phyloP scores from a whole-genome alignment of 2,329 filamentous ascomycete species.

The Sporothrix protearum region DNA sequence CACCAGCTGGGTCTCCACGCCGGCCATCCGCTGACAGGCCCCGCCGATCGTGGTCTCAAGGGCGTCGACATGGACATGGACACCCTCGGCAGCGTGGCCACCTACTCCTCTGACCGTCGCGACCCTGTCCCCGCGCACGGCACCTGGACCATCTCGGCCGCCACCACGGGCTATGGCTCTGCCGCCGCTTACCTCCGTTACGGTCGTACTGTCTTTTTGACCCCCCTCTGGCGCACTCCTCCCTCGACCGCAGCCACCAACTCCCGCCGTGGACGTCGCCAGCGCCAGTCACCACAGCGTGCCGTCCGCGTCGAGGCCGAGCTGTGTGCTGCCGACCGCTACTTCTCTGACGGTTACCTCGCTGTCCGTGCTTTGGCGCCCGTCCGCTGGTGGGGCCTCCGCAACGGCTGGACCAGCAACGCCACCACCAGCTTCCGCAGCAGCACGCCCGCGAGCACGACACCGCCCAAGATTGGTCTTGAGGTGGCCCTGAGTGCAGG shows the following conservation, averaged over 20 bases:
- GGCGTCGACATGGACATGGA: conserved; percentile 39
- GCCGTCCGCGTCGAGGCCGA: conserved; percentile 43
- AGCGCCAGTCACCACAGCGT: conserved; percentile 13
- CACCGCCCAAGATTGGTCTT: conserved; percentile 43
- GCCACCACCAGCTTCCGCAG: conserved; percentile 19
- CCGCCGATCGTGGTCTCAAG: conserved; percentile 37
- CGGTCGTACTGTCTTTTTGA: conserved; percentile 36
- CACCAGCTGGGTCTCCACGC: conserved; percentile 35
- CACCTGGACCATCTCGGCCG: conserved; percentile 43
- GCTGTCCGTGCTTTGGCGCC: conserved; percentile 43
- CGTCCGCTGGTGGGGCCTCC: conserved; percentile 36
- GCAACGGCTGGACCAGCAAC: conserved; percentile 23
- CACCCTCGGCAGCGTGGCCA: conserved; percentile 13
- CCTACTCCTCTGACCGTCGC: background rate
- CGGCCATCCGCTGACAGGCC: conserved; percentile 35
- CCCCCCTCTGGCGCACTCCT: conserved; percentile 27
- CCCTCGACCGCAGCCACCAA: conserved; percentile 2
- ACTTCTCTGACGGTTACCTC: conserved; percentile 38
- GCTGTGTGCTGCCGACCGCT: conserved; percentile 39
- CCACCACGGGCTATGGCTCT: conserved; percentile 32
- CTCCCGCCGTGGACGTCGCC: background rate
- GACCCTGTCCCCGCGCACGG: conserved; percentile 13
- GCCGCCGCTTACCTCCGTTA: conserved; percentile 40
- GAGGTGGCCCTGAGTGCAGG: conserved; percentile 42
- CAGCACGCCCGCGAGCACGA: conserved; percentile 23